Evolutionary conservation across 768 basidiomycete species (phyloP), one percentile per base, ranked within the genome.

Genomic region (Boletus pseudopeckii): DNA sequence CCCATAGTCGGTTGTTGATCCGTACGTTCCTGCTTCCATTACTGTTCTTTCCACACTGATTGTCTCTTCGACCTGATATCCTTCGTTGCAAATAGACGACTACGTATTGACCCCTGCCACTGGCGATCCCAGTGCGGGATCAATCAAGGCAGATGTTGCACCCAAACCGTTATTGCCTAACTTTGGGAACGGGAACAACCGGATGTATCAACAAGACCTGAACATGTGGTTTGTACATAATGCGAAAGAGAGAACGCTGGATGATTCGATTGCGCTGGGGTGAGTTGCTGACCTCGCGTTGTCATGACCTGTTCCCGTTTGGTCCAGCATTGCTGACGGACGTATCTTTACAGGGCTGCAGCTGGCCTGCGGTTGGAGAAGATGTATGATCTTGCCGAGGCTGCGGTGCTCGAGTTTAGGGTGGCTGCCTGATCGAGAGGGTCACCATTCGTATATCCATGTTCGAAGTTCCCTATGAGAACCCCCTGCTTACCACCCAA

Each of bases 111-210:
- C 36, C 26, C 40, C 54, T 9, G 62, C 59, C 22, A 39, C 54
- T 24, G 54, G 46, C 26, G 53, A 54, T 20, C 40, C 48, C 8
- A 52, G 30, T 22, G 39, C 45, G 3, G 48, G 53, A 4, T 53
- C 50, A 5, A 54, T 48, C 36, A 55, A 52, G 36, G 41, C 57
- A 66, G 64, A 65, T 9, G 41, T 60, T 55, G 78, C 76, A 1
- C 79, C 78, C 0, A 72, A 74, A 48, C 80, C 77, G 0, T 63
- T 82, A 45, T 67, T 80, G 2, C 71, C 79, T 6, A 80, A 80
- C 60, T 80, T 74, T 48, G 78, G 77, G 17, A 68, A 72, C 7
- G 79, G 75, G 2, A 67, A 65, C 39, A 62, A 74, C 34, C 63
- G 73, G 6, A 65, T 66, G 28, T 80, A 80, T 54, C 64, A 75